phyloP scores from a whole-genome alignment of 345 rosid species.

The Arabidopsis suecica region DNA sequence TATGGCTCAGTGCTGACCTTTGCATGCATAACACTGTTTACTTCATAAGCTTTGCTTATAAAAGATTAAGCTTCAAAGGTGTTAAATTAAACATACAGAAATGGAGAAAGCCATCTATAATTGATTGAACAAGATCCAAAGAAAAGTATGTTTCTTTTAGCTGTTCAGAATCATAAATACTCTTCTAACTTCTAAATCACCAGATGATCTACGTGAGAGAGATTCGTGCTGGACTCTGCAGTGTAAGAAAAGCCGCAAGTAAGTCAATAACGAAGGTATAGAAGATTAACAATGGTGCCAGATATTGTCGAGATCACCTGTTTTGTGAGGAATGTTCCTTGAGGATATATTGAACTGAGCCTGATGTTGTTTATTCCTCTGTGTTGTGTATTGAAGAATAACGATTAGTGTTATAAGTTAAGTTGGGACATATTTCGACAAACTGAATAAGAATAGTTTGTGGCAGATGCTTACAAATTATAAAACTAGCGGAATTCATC shows the following conservation, averaged over 20 bases:
- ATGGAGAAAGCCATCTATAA: constrained; percentile 21
- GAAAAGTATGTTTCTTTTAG: constrained; percentile 19
- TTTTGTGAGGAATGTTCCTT: constrained; percentile 26
- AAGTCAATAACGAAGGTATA: constrained; percentile 15
- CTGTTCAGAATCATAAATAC: constrained; percentile 37
- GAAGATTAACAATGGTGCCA: not conserved
- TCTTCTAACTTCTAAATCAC: constrained; percentile 35
- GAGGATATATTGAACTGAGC: not conserved
- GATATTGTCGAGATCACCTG: constrained; percentile 32
- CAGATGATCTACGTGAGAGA: constrained; percentile 35
- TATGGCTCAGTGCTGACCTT: constrained; percentile 23
- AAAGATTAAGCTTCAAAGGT: constrained; percentile 33
- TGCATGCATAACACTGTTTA: constrained; percentile 22
- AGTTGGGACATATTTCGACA: not conserved
- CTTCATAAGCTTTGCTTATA: constrained; percentile 36
- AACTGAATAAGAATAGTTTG: not conserved
- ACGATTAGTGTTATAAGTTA: constrained; percentile 5
- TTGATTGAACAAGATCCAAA: constrained; percentile 33
- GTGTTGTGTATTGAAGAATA: constrained; percentile 8
- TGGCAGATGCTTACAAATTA: constrained; percentile 41
- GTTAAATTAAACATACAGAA: constrained; percentile 28
- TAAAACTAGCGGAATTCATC: constrained; percentile 84
- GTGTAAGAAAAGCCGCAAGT: constrained; percentile 10
- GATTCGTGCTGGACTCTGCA: constrained; percentile 39
- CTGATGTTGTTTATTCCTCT: constrained; percentile 38